A percentile compares a stretch with the other conserved stretches of the same genome.
phyloP scores from a whole-genome alignment of 1,284 basidiomycete genomes.

The Moesziomyces antarcticus region DNA sequence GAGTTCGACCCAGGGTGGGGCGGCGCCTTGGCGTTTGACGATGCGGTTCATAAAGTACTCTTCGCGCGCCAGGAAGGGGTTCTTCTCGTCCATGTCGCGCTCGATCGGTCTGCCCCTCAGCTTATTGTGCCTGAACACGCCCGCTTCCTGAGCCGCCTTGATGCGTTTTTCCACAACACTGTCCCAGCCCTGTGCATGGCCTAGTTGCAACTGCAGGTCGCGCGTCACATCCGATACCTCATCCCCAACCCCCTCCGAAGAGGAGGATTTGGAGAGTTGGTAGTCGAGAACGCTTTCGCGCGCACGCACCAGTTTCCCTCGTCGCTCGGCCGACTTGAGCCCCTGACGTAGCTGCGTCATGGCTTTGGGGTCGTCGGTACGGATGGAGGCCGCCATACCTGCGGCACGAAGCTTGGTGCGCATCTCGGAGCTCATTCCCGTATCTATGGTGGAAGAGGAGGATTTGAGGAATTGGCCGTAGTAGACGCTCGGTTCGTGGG shows the following conservation, averaged over 20 bases:
- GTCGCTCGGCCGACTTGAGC: slow-evolving; percentile 74
- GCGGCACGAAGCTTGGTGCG: slow-evolving; percentile 34
- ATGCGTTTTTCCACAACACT: slow-evolving; percentile 55
- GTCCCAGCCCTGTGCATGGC: slow-evolving; percentile 57
- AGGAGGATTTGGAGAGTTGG: slow-evolving; percentile 67
- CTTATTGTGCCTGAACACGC: slow-evolving; percentile 78
- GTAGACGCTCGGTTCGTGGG: slow-evolving; percentile 43
- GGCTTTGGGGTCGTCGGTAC: slow-evolving; percentile 71
- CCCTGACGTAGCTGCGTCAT: slow-evolving; percentile 72
- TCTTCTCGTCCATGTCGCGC: slow-evolving; percentile 75
- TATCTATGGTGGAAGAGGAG: slow-evolving; percentile 2
- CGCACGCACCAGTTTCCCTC: slow-evolving; percentile 63
- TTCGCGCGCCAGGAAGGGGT: slow-evolving; percentile 73
- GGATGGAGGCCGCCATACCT: slow-evolving; percentile 26
- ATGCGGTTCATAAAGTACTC: slow-evolving; percentile 82
- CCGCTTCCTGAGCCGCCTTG: slow-evolving; percentile 76
- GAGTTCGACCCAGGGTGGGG: slow-evolving; percentile 90
- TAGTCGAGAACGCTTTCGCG: slow-evolving; percentile 82
- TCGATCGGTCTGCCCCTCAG: slow-evolving; percentile 80
- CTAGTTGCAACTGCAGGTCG: slow-evolving; percentile 29
- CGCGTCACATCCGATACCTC: slow-evolving; percentile 54
- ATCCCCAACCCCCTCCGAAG: slow-evolving; percentile 69
- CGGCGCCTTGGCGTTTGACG: slow-evolving; percentile 82
- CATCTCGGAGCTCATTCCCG: slow-evolving; percentile 16
- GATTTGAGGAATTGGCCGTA: slow-evolving; percentile 51